Percentiles rank a stretch among this genome's conserved stretches.
phyloP scores from a whole-genome alignment of 495 filamentous ascomycete species.

The Podospora pseudocomata region DNA sequence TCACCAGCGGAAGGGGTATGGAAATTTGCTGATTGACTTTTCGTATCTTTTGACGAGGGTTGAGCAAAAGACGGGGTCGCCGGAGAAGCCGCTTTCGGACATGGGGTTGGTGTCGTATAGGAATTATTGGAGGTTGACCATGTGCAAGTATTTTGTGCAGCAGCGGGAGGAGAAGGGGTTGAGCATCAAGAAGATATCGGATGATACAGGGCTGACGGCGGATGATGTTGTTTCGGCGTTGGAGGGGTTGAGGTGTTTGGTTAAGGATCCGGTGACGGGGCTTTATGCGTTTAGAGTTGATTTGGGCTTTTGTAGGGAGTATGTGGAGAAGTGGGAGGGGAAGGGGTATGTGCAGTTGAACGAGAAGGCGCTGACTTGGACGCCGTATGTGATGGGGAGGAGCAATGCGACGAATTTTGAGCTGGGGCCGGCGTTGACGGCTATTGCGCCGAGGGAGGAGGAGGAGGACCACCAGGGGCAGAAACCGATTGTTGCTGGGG shows the following conservation, averaged over 20 bases:
- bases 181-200: slow-evolving; percentile 76
- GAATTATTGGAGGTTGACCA: slow-evolving; percentile 88
- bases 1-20: slow-evolving; percentile 94
- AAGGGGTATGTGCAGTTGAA: slow-evolving; percentile 86
- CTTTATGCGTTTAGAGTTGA: slow-evolving; percentile 87
- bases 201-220: slow-evolving; percentile 89
- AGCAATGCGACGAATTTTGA: slow-evolving; percentile 82
- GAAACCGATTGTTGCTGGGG: slow-evolving; percentile 37
- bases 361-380: slow-evolving; percentile 80
- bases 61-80: slow-evolving; percentile 91
- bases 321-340: slow-evolving; percentile 78
- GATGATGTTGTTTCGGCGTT: slow-evolving; percentile 93
- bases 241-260: slow-evolving; percentile 81
- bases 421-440: slow-evolving; percentile 73
- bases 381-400: slow-evolving; percentile 94
- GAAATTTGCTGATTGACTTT: slow-evolving; percentile 94
- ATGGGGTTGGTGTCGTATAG: slow-evolving; percentile 96
- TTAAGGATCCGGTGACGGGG: slow-evolving; percentile 83
- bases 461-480: slow-evolving; percentile 45
- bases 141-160: slow-evolving; percentile 70
- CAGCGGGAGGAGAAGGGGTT: slow-evolving; percentile 57
- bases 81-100: slow-evolving; percentile 95
- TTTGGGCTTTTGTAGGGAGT: slow-evolving; percentile 72
- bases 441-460: slow-evolving; percentile 81
- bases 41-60: slow-evolving; percentile 93